A percentile compares a stretch with the other conserved stretches of the same genome.
Conservation (phyloP, 2,329 filamentous ascomycete species). For the Calonectria henricotiae region DNA sequence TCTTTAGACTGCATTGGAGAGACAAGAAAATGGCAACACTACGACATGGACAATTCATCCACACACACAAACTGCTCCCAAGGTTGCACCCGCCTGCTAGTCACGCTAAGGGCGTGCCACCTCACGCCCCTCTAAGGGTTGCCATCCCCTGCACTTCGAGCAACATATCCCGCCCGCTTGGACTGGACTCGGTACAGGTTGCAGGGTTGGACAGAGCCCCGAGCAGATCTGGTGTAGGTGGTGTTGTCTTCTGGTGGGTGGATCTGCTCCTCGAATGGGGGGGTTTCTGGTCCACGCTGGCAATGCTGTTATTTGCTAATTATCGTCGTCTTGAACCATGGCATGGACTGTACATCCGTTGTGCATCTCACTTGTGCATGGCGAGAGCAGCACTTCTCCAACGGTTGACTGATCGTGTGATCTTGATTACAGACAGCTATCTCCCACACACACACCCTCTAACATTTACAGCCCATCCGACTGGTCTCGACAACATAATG, state of each 20-base stretch:
- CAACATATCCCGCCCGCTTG: constrained; percentile 14
- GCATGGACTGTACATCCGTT: constrained; percentile 18
- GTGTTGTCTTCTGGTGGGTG: not conserved
- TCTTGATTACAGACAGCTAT: constrained; percentile 29
- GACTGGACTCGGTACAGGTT: constrained; percentile 10
- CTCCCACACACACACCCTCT: constrained; percentile 7
- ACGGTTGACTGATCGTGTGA: constrained; percentile 33
- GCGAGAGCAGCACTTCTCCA: not conserved
- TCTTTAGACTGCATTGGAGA: constrained; percentile 14
- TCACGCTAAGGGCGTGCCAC: constrained; percentile 24
- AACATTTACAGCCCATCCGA: constrained; percentile 16
- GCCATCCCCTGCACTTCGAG: constrained; percentile 9
- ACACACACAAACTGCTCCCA: constrained; percentile 1
- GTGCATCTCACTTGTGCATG: constrained; percentile 21
- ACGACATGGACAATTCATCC: not conserved
- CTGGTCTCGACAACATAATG: not conserved
- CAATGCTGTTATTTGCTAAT: not conserved
- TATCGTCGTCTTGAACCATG: constrained; percentile 1
- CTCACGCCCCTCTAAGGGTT: not conserved
- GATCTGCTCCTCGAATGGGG: constrained; percentile 9
- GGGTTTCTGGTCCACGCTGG: not conserved
- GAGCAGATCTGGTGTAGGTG: constrained; percentile 12
- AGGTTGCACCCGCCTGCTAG: constrained; percentile 23
- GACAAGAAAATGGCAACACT: constrained; percentile 17
- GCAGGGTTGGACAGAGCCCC: constrained; percentile 5